A percentile compares a stretch with the other conserved stretches of the same genome.
Evolutionary conservation across 352 stramenopile genomes (phyloP).

Genomic region (Phytophthora sojae): DNA sequence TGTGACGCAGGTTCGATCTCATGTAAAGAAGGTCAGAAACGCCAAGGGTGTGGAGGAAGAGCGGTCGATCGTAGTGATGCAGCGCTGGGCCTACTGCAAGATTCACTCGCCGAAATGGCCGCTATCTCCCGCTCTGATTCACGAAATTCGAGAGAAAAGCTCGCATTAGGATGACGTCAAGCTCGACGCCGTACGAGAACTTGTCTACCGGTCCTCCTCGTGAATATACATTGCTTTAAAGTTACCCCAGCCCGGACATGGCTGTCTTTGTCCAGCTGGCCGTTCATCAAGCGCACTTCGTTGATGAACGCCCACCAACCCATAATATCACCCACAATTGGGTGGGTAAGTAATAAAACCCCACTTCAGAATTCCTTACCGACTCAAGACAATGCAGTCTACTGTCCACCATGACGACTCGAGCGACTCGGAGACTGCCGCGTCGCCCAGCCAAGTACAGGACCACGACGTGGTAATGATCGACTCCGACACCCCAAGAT

Average conservation of each 20-base stretch:
- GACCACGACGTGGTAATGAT: slow-evolving; percentile 17
- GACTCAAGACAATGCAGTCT: not conserved
- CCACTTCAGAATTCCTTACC: not conserved
- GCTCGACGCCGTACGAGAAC: slow-evolving; percentile 31
- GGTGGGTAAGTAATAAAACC: not conserved
- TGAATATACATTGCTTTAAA: not conserved
- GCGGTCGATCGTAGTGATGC: slow-evolving; percentile 36
- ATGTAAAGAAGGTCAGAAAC: slow-evolving; percentile 21
- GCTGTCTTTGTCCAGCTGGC: no score
- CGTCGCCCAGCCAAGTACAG: slow-evolving; percentile 11
- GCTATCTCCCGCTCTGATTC: slow-evolving; percentile 31
- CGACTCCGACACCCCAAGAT: slow-evolving; percentile 1
- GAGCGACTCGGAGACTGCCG: slow-evolving; percentile 7
- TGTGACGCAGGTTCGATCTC: slow-evolving; percentile 32
- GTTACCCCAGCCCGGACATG: no score
- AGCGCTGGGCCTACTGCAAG: slow-evolving; percentile 20
- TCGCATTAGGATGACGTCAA: slow-evolving; percentile 54
- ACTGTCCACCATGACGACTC: not conserved
- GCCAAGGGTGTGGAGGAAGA: slow-evolving; percentile 15
- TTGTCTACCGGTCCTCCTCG: slow-evolving; percentile 17
- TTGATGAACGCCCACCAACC: no score
- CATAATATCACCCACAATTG: not conserved
- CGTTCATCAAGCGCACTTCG: no score
- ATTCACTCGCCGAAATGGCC: slow-evolving; percentile 23
- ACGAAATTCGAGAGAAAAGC: slow-evolving; percentile 50